Base-by-base conservation (phyloP, 2,329 filamentous ascomycete genomes). In the Aurifilum marmelostoma region DNA sequence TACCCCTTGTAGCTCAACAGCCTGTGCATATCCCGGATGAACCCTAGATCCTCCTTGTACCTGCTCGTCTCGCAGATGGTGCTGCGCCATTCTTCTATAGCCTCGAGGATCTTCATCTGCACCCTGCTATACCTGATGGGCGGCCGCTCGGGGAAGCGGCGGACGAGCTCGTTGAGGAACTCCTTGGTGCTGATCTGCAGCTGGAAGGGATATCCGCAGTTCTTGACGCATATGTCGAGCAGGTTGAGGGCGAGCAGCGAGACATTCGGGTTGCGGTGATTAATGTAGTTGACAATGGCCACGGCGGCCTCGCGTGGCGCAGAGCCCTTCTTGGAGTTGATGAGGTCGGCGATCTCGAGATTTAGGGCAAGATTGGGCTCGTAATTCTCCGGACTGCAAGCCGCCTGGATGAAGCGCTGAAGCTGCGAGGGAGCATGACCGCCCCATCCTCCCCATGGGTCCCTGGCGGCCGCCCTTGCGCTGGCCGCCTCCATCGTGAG, bases 221-320 rank as follows among this genome's bases (percentile, higher is more conserved):
- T 99, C 85, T 99, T 99, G 81, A 98, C 96, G 81, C 96, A 98
- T 72, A 98, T 98, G 79, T 99, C 96, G 78, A 99, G 92, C 74
- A 99, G 88, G 83, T 91, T 90, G 77, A 98, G 87, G 70, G 96
- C 95, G 69, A 98, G 87, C 73, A 99, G 84, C 71, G 94, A 92
- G 74, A 99, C 93, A 80, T 97, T 98, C 71, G 94, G 92, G 79
- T 98, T 99, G 79, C 96, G 92, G 80, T 97, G 93, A 83, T 99
- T 99, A 84, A 98, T 90, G 77, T 94, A 94, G 81, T 92, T 91
- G 75, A 97, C 95, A 73, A 98, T 97, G 72, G 94, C 89, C 73
- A 97, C 89, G 71, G 95, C 95, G 63, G 95, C 94, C 86, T 99
- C 96, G 77, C 96, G 93, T 72, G 96, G 96, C 82, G 94, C 91